Percentiles rank a stretch among this genome's conserved stretches.
phyloP scores from a whole-genome alignment of 1,284 basidiomycete genomes.

The Tilletia walkeri region DNA sequence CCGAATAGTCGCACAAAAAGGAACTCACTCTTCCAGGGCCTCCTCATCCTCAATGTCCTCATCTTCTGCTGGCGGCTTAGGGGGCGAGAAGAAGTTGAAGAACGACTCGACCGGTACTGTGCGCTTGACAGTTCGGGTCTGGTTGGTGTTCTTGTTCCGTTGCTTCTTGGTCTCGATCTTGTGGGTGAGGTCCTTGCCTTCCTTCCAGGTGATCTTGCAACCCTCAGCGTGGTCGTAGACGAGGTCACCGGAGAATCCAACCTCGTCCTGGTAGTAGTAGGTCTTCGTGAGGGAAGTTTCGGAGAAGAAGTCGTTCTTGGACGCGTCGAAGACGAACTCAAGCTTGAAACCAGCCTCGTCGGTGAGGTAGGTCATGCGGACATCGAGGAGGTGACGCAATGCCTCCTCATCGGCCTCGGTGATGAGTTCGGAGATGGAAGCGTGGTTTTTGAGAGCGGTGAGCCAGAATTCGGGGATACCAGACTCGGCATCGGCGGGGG shows the following conservation, averaged over 20 bases:
- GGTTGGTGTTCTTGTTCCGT: conserved; percentile 72
- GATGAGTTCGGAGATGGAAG: conserved; percentile 81
- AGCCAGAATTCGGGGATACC: conserved; percentile 98
- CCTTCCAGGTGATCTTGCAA: conserved; percentile 91
- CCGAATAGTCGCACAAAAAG: background rate
- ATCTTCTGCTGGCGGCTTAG: conserved; percentile 47
- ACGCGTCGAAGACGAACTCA: conserved; percentile 69
- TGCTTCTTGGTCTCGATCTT: conserved; percentile 99
- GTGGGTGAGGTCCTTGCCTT: conserved; percentile 95
- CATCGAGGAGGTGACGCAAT: conserved; percentile 68
- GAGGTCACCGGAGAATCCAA: conserved; percentile 90
- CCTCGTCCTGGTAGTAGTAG: conserved; percentile 86
- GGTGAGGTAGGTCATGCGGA: conserved; percentile 69
- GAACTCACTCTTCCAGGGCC: conserved; percentile 29
- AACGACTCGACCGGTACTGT: conserved; percentile 54
- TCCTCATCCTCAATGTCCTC: conserved; percentile 26
- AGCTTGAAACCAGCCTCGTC: conserved; percentile 85
- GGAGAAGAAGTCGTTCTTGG: conserved; percentile 79
- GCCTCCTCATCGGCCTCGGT: conserved; percentile 83
- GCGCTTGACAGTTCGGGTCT: conserved; percentile 55
- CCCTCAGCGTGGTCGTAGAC: conserved; percentile 91
- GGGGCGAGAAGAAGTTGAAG: conserved; percentile 56
- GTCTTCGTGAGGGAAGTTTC: conserved; percentile 84
- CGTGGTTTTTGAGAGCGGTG: conserved; percentile 88
- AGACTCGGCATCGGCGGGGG: conserved; percentile 57